phyloP scores from a whole-genome alignment of 495 filamentous ascomycete genomes.

The Annulohypoxylon maeteangense region DNA sequence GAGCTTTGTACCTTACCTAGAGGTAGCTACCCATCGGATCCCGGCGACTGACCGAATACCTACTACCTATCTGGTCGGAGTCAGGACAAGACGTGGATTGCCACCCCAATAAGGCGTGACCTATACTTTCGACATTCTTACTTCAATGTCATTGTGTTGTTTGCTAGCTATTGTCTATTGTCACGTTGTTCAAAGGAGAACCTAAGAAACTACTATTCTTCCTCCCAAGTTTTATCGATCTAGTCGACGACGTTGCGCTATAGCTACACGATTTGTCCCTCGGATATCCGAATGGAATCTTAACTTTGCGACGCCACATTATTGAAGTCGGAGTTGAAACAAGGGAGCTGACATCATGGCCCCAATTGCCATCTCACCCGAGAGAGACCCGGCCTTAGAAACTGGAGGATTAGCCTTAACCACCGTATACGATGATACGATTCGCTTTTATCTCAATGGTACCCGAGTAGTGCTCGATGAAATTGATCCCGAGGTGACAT shows the following conservation, averaged over 20 bases:
- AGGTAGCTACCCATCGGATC: slow-evolving; percentile 19
- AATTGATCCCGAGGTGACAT: slow-evolving; percentile 88
- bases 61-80: too few relatives aligned
- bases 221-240: neutral
- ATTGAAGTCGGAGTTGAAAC: neutral
- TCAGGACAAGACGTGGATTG: slow-evolving; percentile 28
- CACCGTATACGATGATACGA: slow-evolving; percentile 59
- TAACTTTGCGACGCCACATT: slow-evolving; percentile 3
- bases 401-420: slow-evolving; percentile 44
- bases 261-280: slow-evolving; percentile 4
- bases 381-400: slow-evolving; percentile 43
- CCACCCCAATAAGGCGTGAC: slow-evolving; percentile 32
- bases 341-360: slow-evolving; percentile 51
- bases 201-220: neutral
- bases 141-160: slow-evolving; percentile 16
- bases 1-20: slow-evolving; percentile 2
- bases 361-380: slow-evolving; percentile 57
- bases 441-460: slow-evolving; percentile 94
- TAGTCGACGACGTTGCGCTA: neutral
- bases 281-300: slow-evolving; percentile 10
- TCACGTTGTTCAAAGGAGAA: neutral
- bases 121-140: neutral
- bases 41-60: slow-evolving; percentile 27
- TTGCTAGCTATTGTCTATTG: neutral
- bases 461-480: slow-evolving; percentile 87